phyloP scores from a whole-genome alignment of 352 stramenopile genomes.

The Thalassiosira gravida region DNA sequence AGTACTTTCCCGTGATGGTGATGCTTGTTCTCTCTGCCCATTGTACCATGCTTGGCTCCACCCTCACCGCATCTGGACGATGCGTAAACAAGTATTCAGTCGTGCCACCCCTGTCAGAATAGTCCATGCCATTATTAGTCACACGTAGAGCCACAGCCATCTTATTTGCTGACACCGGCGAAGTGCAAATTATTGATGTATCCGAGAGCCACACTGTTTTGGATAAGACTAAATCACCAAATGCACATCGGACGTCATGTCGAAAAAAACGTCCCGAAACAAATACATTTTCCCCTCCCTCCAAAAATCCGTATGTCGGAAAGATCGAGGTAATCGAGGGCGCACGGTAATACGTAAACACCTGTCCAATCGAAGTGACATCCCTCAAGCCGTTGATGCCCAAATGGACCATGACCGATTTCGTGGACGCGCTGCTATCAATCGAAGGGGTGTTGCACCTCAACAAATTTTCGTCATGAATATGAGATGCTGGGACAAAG shows the following conservation, averaged over 20 bases:
- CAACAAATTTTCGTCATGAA: constrained; percentile 29
- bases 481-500: constrained; percentile 26
- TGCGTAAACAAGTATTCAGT: constrained; percentile 42
- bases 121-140: constrained; percentile 69
- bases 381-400: constrained; percentile 42
- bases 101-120: constrained; percentile 8
- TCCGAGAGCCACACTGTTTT: constrained; percentile 46
- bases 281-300: constrained; percentile 58
- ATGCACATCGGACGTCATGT: constrained; percentile 45
- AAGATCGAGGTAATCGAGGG: constrained; percentile 33
- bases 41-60: constrained; percentile 44
- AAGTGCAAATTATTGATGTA: constrained; percentile 49
- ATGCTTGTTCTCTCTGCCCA: constrained; percentile 49
- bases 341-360: constrained; percentile 58
- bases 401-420: constrained; percentile 48
- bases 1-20: constrained; percentile 56
- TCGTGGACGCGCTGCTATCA: constrained; percentile 10
- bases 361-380: constrained; percentile 35
- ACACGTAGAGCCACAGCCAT: constrained; percentile 34
- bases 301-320: constrained; percentile 57
- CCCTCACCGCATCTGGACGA: constrained; percentile 48
- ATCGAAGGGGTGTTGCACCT: constrained; percentile 37
- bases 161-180: constrained; percentile 15
- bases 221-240: constrained; percentile 36
- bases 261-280: constrained; percentile 59